Evolutionary conservation across 1,139 yeast genomes (phyloP).

Genomic region (Taphrina pruni): DNA sequence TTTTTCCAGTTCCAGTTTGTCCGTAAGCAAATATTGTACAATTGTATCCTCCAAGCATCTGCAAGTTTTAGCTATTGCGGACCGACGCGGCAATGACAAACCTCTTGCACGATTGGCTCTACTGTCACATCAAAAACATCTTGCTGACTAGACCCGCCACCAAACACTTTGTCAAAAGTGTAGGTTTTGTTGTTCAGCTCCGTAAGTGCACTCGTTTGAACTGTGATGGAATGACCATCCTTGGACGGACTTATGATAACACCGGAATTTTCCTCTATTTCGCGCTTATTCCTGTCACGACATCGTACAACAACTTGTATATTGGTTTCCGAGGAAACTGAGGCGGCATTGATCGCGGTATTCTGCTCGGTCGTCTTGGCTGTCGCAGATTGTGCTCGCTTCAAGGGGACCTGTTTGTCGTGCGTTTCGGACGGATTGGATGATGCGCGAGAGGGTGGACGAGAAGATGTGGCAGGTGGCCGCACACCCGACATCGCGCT

Average conservation of each 20-base stretch:
- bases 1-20: conserved; percentile 89
- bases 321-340: conserved; percentile 51
- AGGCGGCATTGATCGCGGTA: conserved; percentile 5
- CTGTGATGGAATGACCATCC: conserved; percentile 49
- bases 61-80: neutral
- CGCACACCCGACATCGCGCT: conserved; percentile 37
- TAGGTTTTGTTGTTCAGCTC: conserved; percentile 58
- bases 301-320: conserved; percentile 89
- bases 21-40: conserved; percentile 87
- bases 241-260: conserved; percentile 60
- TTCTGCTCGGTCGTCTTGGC: conserved; percentile 19
- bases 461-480: conserved; percentile 27
- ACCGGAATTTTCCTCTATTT: conserved; percentile 71
- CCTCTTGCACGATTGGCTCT: conserved; percentile 63
- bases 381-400: conserved; percentile 12
- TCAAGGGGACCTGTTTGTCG: conserved; percentile 17
- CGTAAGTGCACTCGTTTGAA: conserved; percentile 50
- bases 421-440: conserved; percentile 13
- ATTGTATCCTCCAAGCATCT: conserved; percentile 55
- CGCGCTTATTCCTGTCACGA: conserved; percentile 77
- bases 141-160: conserved; percentile 73
- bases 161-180: conserved; percentile 71
- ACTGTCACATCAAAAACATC: conserved; percentile 66
- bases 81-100: conserved; percentile 31
- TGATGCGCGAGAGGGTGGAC: conserved; percentile 38